These are phyloP conservation scores for Stachybotrys chartarum DNA, from an alignment of 2,329 filamentous ascomycete species.

Conservation along the genomic window DNA sequence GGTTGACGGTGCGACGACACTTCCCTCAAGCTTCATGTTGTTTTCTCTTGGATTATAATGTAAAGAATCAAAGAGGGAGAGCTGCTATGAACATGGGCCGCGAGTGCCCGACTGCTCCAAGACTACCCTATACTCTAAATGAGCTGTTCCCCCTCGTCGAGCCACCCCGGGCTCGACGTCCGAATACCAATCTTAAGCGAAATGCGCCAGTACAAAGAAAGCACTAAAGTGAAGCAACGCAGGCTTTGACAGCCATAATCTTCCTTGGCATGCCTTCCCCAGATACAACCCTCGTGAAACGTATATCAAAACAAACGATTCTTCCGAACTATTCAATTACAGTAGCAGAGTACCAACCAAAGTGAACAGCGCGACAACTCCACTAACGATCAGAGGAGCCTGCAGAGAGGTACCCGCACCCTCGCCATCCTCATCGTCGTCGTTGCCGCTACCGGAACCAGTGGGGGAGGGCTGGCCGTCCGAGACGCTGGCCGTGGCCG, in stretches of 20 bases:
- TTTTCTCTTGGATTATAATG: too few species aligned
- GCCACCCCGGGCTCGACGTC: too few species aligned
- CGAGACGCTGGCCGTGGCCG: conserved; percentile 35
- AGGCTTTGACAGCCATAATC: too few species aligned
- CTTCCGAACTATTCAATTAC: conserved; percentile 16
- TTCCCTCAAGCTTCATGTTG: too few species aligned
- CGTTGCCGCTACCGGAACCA: conserved; percentile 6
- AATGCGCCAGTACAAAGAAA: too few species aligned
- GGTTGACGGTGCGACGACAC: too few species aligned
- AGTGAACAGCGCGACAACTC: conserved; percentile 26
- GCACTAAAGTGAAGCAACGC: too few species aligned
- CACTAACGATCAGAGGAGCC: conserved; percentile 27
- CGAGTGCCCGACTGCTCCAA: neutral
- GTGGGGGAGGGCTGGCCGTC: conserved; percentile 22
- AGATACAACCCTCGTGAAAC: conserved; percentile 6
- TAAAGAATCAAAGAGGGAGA: neutral
- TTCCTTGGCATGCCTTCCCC: neutral
- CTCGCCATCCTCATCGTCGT: conserved; percentile 15
- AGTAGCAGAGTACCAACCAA: conserved; percentile 31
- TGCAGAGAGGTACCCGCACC: conserved; percentile 21
- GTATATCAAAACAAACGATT: conserved; percentile 6
- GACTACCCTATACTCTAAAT: too few species aligned
- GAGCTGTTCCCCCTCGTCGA: too few species aligned
- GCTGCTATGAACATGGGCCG: neutral
- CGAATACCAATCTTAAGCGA: too few species aligned